phyloP scores from a whole-genome alignment of 2,329 filamentous ascomycete species.

The Stagonosporopsis tanaceti region DNA sequence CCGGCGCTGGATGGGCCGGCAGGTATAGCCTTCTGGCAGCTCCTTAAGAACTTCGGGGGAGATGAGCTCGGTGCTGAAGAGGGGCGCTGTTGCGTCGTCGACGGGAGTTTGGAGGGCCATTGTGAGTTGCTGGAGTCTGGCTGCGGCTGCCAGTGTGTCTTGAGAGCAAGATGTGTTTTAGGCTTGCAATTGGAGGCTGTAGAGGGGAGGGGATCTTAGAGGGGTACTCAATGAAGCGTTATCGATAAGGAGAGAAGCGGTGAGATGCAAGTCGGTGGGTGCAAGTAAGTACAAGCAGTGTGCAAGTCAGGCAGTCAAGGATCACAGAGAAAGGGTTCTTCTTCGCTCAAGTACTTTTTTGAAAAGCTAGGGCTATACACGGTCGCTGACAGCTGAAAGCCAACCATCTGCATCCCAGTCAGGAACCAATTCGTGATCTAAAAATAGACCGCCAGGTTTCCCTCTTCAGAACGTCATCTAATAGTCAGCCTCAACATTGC shows the following conservation, averaged over 20 bases:
- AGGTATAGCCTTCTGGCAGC: slow-evolving; percentile 81
- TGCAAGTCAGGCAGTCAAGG: background rate
- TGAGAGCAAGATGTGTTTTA: background rate
- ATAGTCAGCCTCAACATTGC: background rate
- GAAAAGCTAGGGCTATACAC: background rate
- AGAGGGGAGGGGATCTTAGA: slow-evolving; percentile 4
- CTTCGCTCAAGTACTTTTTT: background rate
- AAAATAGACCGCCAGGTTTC: slow-evolving; percentile 8
- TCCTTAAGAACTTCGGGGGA: slow-evolving; percentile 74
- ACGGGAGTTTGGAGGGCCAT: slow-evolving; percentile 23
- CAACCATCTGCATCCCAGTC: slow-evolving; percentile 4
- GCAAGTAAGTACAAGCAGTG: background rate
- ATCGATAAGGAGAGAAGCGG: slow-evolving; percentile 36
- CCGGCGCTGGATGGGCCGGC: slow-evolving; percentile 78
- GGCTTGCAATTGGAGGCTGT: slow-evolving; percentile 6
- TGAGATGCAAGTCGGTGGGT: slow-evolving; percentile 17
- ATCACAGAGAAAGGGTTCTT: background rate
- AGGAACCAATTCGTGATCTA: slow-evolving; percentile 14
- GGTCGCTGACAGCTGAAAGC: slow-evolving; percentile 5
- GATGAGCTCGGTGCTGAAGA: slow-evolving; percentile 82
- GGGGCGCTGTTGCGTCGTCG: slow-evolving; percentile 56
- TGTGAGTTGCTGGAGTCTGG: slow-evolving; percentile 7
- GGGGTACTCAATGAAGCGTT: slow-evolving; percentile 17
- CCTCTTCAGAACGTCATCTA: slow-evolving; percentile 2
- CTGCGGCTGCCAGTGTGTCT: slow-evolving; percentile 10